Conservation (phyloP, 129 eudicot species). For the Tagetes erecta region DNA sequence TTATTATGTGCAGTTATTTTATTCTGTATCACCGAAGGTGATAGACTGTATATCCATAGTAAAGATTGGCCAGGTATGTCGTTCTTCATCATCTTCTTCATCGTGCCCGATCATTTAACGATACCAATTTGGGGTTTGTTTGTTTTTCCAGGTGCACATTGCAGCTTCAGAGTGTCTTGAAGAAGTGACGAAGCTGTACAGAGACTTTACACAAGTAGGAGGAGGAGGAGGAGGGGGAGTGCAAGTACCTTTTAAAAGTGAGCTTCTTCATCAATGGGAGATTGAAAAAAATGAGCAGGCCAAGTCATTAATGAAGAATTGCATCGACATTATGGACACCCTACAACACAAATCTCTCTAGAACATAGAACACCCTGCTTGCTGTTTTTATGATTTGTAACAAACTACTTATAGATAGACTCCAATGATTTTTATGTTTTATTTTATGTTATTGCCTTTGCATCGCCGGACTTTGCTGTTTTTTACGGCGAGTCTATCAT, state of each 20-base stretch:
- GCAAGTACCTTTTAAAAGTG: constrained; percentile 47
- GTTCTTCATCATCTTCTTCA: constrained; percentile 3
- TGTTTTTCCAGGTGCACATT: constrained; percentile 62
- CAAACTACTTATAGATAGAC: too few species aligned
- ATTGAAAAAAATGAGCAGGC: constrained; percentile 80
- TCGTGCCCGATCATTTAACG: background rate
- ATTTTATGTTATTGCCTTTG: too few species aligned
- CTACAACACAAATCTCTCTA: constrained; percentile 29
- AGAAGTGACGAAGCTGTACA: constrained; percentile 50
- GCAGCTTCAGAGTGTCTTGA: constrained; percentile 87
- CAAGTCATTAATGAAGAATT: constrained; percentile 66
- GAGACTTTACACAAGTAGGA: constrained; percentile 32
- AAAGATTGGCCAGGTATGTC: constrained; percentile 81
- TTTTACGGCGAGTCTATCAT: too few species aligned
- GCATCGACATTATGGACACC: constrained; percentile 56
- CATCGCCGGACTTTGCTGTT: too few species aligned
- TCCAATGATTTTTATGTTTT: too few species aligned
- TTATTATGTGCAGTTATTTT: constrained; percentile 55
- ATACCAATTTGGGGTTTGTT: background rate
- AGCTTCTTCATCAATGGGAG: constrained; percentile 62
- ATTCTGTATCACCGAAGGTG: constrained; percentile 55
- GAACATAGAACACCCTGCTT: background rate
- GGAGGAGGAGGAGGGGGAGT: constrained; percentile 21
- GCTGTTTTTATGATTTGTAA: too few species aligned
- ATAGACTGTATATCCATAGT: constrained; percentile 63